Evolutionary conservation across 768 basidiomycete species (phyloP).

Genomic region (Termitomyces sp.): DNA sequence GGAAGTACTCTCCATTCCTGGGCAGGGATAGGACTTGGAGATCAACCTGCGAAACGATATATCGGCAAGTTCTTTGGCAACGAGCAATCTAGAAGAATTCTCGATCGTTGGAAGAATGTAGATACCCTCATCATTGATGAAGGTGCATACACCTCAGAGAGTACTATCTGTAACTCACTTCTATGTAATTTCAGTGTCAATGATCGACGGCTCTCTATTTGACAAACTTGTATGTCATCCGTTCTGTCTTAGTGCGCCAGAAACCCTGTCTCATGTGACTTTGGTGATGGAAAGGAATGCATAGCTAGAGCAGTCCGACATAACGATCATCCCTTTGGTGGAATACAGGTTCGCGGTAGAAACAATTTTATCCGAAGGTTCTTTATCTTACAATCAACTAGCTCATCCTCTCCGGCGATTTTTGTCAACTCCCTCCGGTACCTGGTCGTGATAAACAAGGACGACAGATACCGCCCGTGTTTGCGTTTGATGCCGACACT

Average conservation of each 20-base stretch:
- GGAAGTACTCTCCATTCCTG: conserved; percentile 80
- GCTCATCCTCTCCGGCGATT: conserved; percentile 86
- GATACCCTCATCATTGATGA: conserved; percentile 82
- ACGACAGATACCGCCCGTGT: conserved; percentile 47
- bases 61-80: conserved; percentile 53
- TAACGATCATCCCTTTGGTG: conserved; percentile 68
- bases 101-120: conserved; percentile 61
- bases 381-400: conserved; percentile 26
- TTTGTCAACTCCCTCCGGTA: conserved; percentile 89
- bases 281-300: conserved; percentile 47
- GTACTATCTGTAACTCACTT: conserved; percentile 2
- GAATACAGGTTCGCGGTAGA: conserved; percentile 63
- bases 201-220: conserved; percentile 80
- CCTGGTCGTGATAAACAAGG: conserved; percentile 47
- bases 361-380: background rate
- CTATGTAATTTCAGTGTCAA: conserved; percentile 63
- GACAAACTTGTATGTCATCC: conserved; percentile 65
- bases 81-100: conserved; percentile 34
- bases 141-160: conserved; percentile 42
- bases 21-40: conserved; percentile 79
- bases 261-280: background rate
- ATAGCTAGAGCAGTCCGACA: conserved; percentile 61
- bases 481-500: conserved; percentile 79
- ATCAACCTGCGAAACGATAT: conserved; percentile 50
- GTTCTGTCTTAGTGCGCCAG: background rate